phyloP scores from a whole-genome alignment of 352 stramenopile genomes.

The Phytophthora fragariaefolia region DNA sequence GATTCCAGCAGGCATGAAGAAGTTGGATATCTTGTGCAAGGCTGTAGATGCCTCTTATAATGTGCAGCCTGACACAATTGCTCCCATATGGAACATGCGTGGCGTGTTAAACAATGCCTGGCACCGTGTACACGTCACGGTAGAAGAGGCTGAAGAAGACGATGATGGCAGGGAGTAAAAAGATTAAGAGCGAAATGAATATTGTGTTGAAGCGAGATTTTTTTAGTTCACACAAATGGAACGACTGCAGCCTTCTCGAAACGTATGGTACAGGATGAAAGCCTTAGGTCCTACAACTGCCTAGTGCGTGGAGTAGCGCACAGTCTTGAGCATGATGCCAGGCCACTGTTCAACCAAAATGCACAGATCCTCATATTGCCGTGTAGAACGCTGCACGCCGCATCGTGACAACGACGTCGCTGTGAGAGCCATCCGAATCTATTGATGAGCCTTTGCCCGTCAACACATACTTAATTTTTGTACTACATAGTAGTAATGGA shows the following conservation, averaged over 20 bases:
- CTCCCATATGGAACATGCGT: slow-evolving; percentile 97
- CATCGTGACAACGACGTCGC: slow-evolving; percentile 32
- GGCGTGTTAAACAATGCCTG: slow-evolving; percentile 98
- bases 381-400: slow-evolving; percentile 27
- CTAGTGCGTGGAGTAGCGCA: slow-evolving; percentile 18
- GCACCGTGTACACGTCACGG: slow-evolving; percentile 85
- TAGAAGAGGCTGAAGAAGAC: slow-evolving; percentile 57
- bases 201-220: not conserved
- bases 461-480: no score
- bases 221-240: not conserved
- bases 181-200: slow-evolving; percentile 5
- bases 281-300: no score
- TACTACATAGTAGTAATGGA: no score
- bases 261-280: no score
- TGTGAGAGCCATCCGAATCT: not conserved
- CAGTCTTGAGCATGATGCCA: slow-evolving; percentile 33
- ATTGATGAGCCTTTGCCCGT: no score
- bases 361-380: slow-evolving; percentile 22
- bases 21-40: slow-evolving; percentile 93
- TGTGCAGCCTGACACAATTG: slow-evolving; percentile 95
- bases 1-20: slow-evolving; percentile 82
- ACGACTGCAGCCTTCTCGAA: not conserved
- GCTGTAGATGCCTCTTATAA: slow-evolving; percentile 97
- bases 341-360: slow-evolving; percentile 23
- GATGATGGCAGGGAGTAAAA: slow-evolving; percentile 48